Evolutionary conservation across 257 asterid species (phyloP).

Genomic region (Solanum arcanum): DNA sequence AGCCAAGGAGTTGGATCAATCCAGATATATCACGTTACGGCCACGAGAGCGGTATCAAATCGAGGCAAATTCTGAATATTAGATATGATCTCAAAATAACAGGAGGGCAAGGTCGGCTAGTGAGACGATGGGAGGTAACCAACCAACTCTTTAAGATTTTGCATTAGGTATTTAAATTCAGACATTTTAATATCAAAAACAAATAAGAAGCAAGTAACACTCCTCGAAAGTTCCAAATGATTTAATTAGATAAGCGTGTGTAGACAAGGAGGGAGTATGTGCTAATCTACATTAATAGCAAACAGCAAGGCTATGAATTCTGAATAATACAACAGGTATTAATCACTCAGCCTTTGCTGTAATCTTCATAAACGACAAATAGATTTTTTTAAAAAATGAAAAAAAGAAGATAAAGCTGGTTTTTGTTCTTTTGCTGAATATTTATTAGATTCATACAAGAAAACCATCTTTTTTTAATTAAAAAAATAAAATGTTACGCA

Average conservation of each 20-base stretch:
- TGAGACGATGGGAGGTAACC: neutral
- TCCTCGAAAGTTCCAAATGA: neutral
- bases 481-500: neutral
- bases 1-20: no score
- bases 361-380: neutral
- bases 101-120: no score
- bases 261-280: neutral
- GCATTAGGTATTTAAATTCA: neutral
- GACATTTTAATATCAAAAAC: neutral
- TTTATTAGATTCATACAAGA: neutral
- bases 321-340: neutral
- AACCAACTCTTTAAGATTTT: neutral
- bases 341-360: neutral
- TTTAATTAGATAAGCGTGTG: neutral
- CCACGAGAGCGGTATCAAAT: no score
- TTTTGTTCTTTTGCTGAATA: neutral
- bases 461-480: neutral
- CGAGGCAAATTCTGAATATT: no score
- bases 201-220: neutral
- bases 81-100: no score
- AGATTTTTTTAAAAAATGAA: neutral
- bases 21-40: no score
- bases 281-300: neutral
- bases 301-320: neutral
- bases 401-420: neutral